These are phyloP conservation scores for Pichia pseudocactophila DNA, from an alignment of 805 yeast genomes.

Conservation along the genomic window DNA sequence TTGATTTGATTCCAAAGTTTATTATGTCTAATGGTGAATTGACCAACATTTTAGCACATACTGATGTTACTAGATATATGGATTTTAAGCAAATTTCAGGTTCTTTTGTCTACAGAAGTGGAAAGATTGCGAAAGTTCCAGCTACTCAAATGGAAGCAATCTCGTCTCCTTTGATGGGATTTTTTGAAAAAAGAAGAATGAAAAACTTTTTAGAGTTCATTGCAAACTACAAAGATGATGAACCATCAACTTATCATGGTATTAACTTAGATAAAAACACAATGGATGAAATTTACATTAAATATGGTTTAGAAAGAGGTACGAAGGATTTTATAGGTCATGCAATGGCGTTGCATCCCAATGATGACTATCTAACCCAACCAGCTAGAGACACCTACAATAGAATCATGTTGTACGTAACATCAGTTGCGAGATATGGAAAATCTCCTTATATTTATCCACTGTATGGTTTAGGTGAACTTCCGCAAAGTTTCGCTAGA, in stretches of 20 bases:
- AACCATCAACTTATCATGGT: conserved; percentile 73
- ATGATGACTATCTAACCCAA: conserved; percentile 77
- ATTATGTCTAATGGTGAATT: conserved; percentile 97
- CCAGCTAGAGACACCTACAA: conserved; percentile 91
- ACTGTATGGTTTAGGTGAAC: conserved; percentile 90
- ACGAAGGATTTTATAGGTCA: conserved; percentile 96
- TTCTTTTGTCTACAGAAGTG: conserved; percentile 83
- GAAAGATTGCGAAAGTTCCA: conserved; percentile 91
- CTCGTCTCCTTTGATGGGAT: conserved; percentile 85
- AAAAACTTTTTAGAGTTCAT: conserved; percentile 85
- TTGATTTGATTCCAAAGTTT: conserved; percentile 93
- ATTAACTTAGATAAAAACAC: conserved; percentile 78
- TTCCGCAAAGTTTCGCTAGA: conserved; percentile 98
- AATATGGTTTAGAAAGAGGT: conserved; percentile 85
- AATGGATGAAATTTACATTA: conserved; percentile 82
- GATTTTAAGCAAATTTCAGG: conserved; percentile 97
- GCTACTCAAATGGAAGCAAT: conserved; percentile 87
- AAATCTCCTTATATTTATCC: conserved; percentile 96
- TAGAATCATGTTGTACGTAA: conserved; percentile 75
- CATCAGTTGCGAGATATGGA: conserved; percentile 90
- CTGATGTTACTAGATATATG: conserved; percentile 90
- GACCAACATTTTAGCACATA: conserved; percentile 89
- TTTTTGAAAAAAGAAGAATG: conserved; percentile 93
- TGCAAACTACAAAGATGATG: conserved; percentile 72
- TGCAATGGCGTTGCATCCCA: conserved; percentile 96